Evolutionary conservation across 1,139 yeast genomes (phyloP).

Genomic region (Trichomonascaceae sp.): DNA sequence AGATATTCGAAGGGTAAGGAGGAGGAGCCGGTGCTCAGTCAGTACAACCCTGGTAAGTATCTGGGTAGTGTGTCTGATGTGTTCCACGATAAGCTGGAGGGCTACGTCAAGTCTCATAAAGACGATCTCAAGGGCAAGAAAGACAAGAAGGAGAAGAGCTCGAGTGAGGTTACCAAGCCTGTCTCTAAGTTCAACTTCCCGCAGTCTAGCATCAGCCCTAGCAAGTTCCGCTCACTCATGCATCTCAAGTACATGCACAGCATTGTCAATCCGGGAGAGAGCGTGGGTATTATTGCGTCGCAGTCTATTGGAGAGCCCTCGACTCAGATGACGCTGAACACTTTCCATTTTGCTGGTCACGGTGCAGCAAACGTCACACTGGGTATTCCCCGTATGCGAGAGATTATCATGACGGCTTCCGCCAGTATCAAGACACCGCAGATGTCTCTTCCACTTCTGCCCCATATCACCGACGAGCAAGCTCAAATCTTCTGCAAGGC

Average conservation of each 20-base stretch:
- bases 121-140: conserved; percentile 35
- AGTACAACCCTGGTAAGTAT: conserved; percentile 76
- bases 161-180: conserved; percentile 23
- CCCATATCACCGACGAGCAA: conserved; percentile 67
- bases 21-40: conserved; percentile 75
- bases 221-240: conserved; percentile 93
- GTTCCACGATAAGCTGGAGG: conserved; percentile 71
- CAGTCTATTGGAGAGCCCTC: conserved; percentile 99
- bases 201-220: conserved; percentile 44
- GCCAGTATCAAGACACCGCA: conserved; percentile 94
- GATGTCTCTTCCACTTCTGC: conserved; percentile 80
- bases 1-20: conserved; percentile 71
- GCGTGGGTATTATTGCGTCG: conserved; percentile 96
- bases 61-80: conserved; percentile 88
- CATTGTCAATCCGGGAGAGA: conserved; percentile 88
- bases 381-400: conserved; percentile 99
- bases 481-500: conserved; percentile 93
- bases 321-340: conserved; percentile 97
- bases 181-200: conserved; percentile 9
- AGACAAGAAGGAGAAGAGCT: conserved; percentile 18
- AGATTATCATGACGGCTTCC: conserved; percentile 98
- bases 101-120: conserved; percentile 42
- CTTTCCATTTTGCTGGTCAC: conserved; percentile 99
- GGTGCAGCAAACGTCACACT: conserved; percentile 99
- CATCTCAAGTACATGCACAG: conserved; percentile 97